Conservation (phyloP, 2,329 filamentous ascomycete species). For the Ophiostoma pallidulum region DNA sequence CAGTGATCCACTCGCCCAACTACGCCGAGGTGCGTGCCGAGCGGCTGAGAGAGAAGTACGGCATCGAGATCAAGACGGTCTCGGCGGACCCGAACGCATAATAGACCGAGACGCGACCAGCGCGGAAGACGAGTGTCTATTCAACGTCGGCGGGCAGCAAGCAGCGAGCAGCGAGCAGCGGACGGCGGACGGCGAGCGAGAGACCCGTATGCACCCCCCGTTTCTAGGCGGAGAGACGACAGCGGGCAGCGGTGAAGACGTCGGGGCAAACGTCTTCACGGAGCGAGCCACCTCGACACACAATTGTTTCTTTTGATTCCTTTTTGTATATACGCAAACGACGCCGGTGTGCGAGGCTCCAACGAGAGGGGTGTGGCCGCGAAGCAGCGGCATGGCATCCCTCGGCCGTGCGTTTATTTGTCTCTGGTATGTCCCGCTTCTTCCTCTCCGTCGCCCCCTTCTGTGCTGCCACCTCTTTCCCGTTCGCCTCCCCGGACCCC, state of each 20-base stretch:
- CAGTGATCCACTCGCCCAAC: constrained; percentile 65
- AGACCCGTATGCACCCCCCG: no score
- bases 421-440: constrained; percentile 6
- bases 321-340: constrained; percentile 10
- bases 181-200: no score
- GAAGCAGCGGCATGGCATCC: constrained; percentile 2
- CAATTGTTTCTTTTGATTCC: not conserved
- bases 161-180: not conserved
- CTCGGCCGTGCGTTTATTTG: not conserved
- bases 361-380: not conserved
- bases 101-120: not conserved
- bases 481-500: not conserved
- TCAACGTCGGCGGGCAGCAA: not conserved
- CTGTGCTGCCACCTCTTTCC: not conserved
- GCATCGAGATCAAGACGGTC: constrained; percentile 68
- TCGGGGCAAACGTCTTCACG: no score
- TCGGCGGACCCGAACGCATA: constrained; percentile 33
- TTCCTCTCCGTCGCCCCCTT: no score
- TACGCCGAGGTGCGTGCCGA: constrained; percentile 77
- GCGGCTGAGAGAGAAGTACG: constrained; percentile 78
- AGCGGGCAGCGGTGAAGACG: no score
- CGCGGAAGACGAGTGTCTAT: not conserved
- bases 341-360: not conserved
- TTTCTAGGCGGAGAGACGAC: not conserved
- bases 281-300: not conserved